Percentiles rank a stretch among this genome's conserved stretches.
Conservation (phyloP, 140 eudicot genomes). For the Flaveria floridana region DNA sequence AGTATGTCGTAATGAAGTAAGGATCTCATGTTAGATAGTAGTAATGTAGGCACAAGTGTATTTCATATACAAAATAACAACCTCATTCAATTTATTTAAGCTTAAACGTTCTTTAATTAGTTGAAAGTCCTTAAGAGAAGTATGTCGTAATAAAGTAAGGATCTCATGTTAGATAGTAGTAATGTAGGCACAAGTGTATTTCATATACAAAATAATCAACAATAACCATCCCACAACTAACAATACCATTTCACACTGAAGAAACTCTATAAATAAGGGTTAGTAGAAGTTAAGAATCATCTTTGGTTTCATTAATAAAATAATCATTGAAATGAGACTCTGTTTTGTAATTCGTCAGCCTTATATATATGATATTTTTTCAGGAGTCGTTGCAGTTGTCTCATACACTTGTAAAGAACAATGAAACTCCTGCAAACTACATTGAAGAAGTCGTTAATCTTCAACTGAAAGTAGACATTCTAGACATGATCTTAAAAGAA, state of each 20-base stretch:
- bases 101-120: background rate
- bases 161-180: conserved; percentile 9
- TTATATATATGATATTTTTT: conserved; percentile 29
- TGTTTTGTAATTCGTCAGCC: background rate
- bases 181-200: background rate
- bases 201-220: background rate
- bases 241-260: background rate
- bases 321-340: background rate
- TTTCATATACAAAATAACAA: background rate
- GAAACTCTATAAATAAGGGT: background rate
- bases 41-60: background rate
- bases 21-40: conserved; percentile 11
- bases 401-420: conserved; percentile 27
- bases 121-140: background rate
- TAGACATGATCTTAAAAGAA: conserved; percentile 68
- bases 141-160: background rate
- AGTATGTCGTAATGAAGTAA: background rate
- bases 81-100: background rate
- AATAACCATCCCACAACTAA: background rate
- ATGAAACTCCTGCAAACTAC: conserved; percentile 34
- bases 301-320: background rate
- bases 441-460: conserved; percentile 55
- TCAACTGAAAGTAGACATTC: conserved; percentile 77
- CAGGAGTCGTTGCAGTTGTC: conserved; percentile 55
- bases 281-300: conserved; percentile 2